These are phyloP conservation scores for Calonectria crousiana DNA, from an alignment of 2,329 filamentous ascomycete species.

Conservation along the genomic window DNA sequence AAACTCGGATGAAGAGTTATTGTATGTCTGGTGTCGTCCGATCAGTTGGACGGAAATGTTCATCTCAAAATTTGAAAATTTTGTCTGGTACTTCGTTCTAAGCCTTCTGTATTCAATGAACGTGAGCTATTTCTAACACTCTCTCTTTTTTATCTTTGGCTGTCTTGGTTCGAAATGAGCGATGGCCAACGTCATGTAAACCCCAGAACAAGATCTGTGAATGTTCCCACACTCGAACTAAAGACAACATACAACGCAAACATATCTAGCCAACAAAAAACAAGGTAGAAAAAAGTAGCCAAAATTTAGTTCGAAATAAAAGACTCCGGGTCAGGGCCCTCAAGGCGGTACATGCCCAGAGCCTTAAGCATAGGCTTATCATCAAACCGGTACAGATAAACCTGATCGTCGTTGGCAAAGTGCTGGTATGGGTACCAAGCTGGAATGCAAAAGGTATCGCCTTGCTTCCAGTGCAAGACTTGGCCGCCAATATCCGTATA, in stretches of 20 bases:
- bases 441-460: conserved; percentile 68
- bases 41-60: neutral
- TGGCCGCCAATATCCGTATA: conserved; percentile 53
- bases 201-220: neutral
- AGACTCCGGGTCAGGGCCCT: conserved; percentile 24
- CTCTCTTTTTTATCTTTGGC: neutral
- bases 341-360: conserved; percentile 58
- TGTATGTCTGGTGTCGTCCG: neutral
- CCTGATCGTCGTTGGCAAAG: conserved; percentile 51
- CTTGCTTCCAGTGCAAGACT: conserved; percentile 57
- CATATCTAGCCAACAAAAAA: neutral
- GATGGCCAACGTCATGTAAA: neutral
- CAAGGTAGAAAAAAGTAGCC: neutral
- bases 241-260: neutral
- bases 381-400: conserved; percentile 66
- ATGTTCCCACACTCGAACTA: neutral
- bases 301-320: conserved; percentile 27
- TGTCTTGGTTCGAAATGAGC: neutral
- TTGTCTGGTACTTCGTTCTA: neutral
- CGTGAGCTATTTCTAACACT: neutral
- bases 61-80: neutral
- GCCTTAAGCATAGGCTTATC: conserved; percentile 67
- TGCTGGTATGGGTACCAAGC: conserved; percentile 64
- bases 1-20: neutral
- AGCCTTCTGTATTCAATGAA: neutral